Conservation (phyloP, 805 yeast genomes). For the Dipodascus albidus region DNA sequence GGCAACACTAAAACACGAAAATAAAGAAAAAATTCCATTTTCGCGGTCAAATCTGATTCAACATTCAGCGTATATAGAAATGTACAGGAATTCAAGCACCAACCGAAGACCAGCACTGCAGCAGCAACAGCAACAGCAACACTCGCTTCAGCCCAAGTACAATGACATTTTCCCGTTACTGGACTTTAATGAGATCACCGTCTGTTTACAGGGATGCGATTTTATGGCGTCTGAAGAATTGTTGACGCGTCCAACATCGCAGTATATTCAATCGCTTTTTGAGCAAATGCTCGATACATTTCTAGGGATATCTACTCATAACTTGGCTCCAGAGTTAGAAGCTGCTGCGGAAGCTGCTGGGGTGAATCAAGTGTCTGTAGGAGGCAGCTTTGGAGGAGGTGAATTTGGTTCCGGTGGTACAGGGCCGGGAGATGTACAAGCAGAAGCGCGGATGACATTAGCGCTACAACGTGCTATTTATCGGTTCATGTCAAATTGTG, state of each 20-base stretch:
- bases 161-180: slow-evolving; percentile 39
- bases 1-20: neutral
- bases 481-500: slow-evolving; percentile 58
- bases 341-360: slow-evolving; percentile 25
- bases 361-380: slow-evolving; percentile 11
- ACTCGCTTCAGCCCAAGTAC: neutral
- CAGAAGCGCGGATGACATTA: slow-evolving; percentile 36
- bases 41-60: neutral
- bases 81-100: neutral
- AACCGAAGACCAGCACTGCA: neutral
- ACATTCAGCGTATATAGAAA: neutral
- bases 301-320: slow-evolving; percentile 37
- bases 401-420: slow-evolving; percentile 21
- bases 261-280: slow-evolving; percentile 41
- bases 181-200: slow-evolving; percentile 46
- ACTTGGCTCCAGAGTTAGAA: slow-evolving; percentile 17
- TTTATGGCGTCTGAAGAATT: slow-evolving; percentile 44
- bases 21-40: too few relatives aligned
- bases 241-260: slow-evolving; percentile 44
- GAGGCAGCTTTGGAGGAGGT: slow-evolving; percentile 8
- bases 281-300: slow-evolving; percentile 53
- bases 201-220: slow-evolving; percentile 50
- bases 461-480: slow-evolving; percentile 49
- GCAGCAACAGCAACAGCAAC: neutral
- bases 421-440: slow-evolving; percentile 24